Base-by-base conservation (phyloP, 805 yeast species). In the Candida dendrica region DNA sequence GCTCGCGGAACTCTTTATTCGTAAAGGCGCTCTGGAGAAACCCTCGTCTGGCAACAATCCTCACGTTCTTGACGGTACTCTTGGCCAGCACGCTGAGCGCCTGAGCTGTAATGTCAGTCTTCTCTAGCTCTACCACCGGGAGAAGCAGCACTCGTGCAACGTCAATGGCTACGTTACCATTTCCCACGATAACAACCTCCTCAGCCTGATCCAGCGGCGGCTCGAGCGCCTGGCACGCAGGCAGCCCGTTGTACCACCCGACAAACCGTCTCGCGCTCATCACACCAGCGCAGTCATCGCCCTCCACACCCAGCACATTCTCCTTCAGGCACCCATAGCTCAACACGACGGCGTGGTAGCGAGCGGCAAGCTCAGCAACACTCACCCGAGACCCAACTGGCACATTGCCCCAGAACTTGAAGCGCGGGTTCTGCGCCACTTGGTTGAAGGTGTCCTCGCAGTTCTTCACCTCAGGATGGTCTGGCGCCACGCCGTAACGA, bases 401-500 rank as follows among this genome's bases (percentile, higher is more conserved):
- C 9, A 77, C 79, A 54, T 88, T 87, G 2, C 97, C 97, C 41
- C 73, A 68, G 53, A 83, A 89, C 32, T 66, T 59, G 54, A 81
- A 78, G 2, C 60, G 51, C 11, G 62, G 58, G 11, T 56, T 51
- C 19, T 49, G 42, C 55, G 65, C 52, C 50, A 49, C 44, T 14
- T 66, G 79, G 9, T 71, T 73, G 56, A 93, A 83, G 40, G 89
- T 80, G 16, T 84, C 68, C 40, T 69, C 74, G 52, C 93, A 84
- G 45, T 80, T 80, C 59, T 90, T 91, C 27, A 93, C 98, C 55
- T 93, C 98, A 0, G 96, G 96, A 62, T 93, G 97, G 63, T 93
- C 99, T 2, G 99, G 99, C 0, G 98, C 97, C n/a, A 93, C 98
- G 1, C 99, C 99, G 58, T 76, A 90, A 30, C 99, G 65, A 34